phyloP scores from a whole-genome alignment of 1,284 basidiomycete genomes.

The Porodaedalea pini region DNA sequence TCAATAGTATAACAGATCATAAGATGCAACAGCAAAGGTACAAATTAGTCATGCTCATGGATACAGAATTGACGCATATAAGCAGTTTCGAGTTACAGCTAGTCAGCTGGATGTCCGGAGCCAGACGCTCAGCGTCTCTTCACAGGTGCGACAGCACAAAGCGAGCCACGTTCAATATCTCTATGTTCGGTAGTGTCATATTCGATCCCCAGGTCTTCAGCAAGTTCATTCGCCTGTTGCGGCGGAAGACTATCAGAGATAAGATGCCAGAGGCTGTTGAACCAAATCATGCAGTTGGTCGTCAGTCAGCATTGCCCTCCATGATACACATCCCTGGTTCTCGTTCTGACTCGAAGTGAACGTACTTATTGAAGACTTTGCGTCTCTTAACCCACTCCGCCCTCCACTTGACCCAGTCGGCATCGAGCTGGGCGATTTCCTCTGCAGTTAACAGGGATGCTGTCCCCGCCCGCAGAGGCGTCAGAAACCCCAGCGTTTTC shows the following conservation, averaged over 20 bases:
- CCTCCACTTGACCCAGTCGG: conserved; percentile 69
- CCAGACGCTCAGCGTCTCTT: not conserved
- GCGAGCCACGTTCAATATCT: conserved; percentile 47
- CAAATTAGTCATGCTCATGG: no score
- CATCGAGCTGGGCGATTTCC: conserved; percentile 57
- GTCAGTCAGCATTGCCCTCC: not conserved
- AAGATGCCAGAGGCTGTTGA: conserved; percentile 65
- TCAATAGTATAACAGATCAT: no score
- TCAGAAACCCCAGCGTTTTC: conserved; percentile 47
- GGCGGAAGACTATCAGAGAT: conserved; percentile 63
- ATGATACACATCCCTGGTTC: not conserved
- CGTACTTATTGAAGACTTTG: conserved; percentile 67
- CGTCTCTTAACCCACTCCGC: conserved; percentile 66
- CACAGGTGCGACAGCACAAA: conserved; percentile 34
- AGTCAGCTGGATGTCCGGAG: no score
- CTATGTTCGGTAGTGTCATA: conserved; percentile 64
- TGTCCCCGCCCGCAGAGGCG: conserved; percentile 61
- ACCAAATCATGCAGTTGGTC: not conserved
- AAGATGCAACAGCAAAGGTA: no score
- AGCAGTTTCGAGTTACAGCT: no score
- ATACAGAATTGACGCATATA: no score
- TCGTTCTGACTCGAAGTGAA: conserved; percentile 20
- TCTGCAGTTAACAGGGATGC: conserved; percentile 57
- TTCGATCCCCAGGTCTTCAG: conserved; percentile 75
- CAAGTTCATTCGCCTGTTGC: conserved; percentile 56